phyloP scores from a whole-genome alignment of 2,329 filamentous ascomycete genomes.

The Colletotrichum sp. region DNA sequence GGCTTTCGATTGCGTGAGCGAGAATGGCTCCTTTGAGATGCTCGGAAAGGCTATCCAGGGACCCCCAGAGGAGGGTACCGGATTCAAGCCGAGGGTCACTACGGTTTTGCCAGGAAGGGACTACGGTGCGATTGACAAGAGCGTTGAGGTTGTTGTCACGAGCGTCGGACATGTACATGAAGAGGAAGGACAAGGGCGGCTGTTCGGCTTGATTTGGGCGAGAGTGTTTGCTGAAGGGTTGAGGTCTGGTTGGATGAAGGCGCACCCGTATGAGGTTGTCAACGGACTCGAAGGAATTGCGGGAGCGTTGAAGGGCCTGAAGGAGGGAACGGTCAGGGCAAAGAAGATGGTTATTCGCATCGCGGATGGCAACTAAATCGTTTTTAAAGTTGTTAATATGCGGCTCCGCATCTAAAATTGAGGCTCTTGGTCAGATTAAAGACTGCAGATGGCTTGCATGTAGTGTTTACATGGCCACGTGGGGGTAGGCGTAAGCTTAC shows the following conservation, averaged over 20 bases:
- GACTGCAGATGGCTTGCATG: background rate
- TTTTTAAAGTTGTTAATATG: background rate
- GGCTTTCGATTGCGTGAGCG: slow-evolving; percentile 23
- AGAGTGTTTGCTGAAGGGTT: slow-evolving; percentile 18
- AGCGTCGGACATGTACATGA: slow-evolving; percentile 17
- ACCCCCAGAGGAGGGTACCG: slow-evolving; percentile 7
- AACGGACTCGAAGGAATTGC: slow-evolving; percentile 17
- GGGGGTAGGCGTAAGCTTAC: background rate
- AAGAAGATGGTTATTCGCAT: slow-evolving; percentile 25
- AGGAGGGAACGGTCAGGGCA: slow-evolving; percentile 16
- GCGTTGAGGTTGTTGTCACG: slow-evolving; percentile 15
- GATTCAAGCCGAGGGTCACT: slow-evolving; percentile 20
- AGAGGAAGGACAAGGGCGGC: slow-evolving; percentile 10
- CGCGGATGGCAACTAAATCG: slow-evolving; percentile 9
- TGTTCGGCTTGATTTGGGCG: slow-evolving; percentile 20
- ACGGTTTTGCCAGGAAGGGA: slow-evolving; percentile 17
- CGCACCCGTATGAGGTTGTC: slow-evolving; percentile 22
- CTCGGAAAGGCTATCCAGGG: slow-evolving; percentile 20
- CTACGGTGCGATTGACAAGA: background rate
- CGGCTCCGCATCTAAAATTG: background rate
- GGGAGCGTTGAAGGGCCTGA: slow-evolving; percentile 13
- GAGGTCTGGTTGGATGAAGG: slow-evolving; percentile 21
- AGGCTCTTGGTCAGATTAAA: background rate
- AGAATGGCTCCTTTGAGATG: slow-evolving; percentile 19
- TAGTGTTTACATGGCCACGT: background rate